These are phyloP conservation scores for Aspergillus bridgeri DNA, from an alignment of 495 filamentous ascomycete species.

Conservation along the genomic window DNA sequence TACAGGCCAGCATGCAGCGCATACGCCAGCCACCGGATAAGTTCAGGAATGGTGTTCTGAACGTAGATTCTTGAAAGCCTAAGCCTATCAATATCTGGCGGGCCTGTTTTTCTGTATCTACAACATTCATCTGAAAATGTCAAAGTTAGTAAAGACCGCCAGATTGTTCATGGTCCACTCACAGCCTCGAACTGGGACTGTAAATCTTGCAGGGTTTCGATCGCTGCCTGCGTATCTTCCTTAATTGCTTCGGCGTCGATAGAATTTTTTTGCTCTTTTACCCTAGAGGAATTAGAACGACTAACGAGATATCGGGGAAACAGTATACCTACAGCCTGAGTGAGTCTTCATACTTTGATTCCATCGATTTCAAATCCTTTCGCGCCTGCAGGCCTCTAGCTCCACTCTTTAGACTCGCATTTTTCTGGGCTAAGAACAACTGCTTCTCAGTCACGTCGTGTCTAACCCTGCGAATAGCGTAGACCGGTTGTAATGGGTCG, in stretches of 20 bases:
- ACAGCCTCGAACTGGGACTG: slow-evolving; percentile 55
- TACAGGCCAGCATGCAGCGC: slow-evolving; percentile 63
- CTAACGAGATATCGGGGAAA: background rate
- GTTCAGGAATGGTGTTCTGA: slow-evolving; percentile 53
- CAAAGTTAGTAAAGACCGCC: background rate
- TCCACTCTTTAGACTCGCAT: slow-evolving; percentile 68
- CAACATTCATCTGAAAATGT: slow-evolving; percentile 34
- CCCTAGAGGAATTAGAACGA: slow-evolving; percentile 32
- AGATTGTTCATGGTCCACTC: slow-evolving; percentile 3
- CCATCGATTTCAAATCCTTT: slow-evolving; percentile 62
- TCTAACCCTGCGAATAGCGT: slow-evolving; percentile 55
- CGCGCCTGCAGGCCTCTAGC: slow-evolving; percentile 67
- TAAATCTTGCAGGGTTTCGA: slow-evolving; percentile 58
- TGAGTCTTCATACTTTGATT: slow-evolving; percentile 58
- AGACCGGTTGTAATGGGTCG: slow-evolving; percentile 54
- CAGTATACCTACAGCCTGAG: slow-evolving; percentile 41
- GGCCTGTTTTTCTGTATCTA: slow-evolving; percentile 54
- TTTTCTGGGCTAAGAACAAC: slow-evolving; percentile 65
- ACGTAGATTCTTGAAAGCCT: slow-evolving; percentile 62
- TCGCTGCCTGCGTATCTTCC: slow-evolving; percentile 59
- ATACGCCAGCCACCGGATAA: slow-evolving; percentile 81
- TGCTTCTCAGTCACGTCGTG: slow-evolving; percentile 57
- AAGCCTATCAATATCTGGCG: slow-evolving; percentile 63
- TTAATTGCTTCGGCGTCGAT: slow-evolving; percentile 53
- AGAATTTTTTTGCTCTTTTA: slow-evolving; percentile 49